Evolutionary conservation across 2,329 filamentous ascomycete species (phyloP), one percentile per base, ranked within the genome.

Genomic region (Exophiala sideris): DNA sequence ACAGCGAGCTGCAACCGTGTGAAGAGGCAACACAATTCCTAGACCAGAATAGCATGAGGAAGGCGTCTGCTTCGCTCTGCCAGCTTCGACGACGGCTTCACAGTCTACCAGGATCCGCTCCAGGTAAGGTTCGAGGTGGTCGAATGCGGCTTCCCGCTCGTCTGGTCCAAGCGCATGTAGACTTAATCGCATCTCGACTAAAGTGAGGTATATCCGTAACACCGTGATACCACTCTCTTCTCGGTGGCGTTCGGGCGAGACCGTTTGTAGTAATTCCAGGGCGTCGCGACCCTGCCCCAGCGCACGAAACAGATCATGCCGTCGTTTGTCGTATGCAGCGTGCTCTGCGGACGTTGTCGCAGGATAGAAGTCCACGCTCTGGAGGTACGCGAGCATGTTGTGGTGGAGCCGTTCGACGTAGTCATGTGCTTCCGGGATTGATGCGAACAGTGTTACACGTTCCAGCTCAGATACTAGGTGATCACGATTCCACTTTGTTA

Each of bases 21-120:
- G 86, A 1, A 88, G 74, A 1, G 84, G 82, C 4, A 83, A 80
- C 2, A 87, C 76, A 50, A 87, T 81, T n/a, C 83, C 84, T 8
- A 85, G 68, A 11, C 51, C 55, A n/a, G 51, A 50, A 9, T 29
- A 32, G 21, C 40, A 52, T 3, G 41, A 46, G 3, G 49, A 9
- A 12, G 3, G 5, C 20, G n/a, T 36, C n/a, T 41, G 48, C 14
- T 21, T 38, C 3, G 48, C 20, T 33, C 18, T 12, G 35, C 24
- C 18, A 6, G 21, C 20, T 11, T 34, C 34, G 8, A 56, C 48
- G 12, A 56, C 6, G 6, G 12, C 10, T 12, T 52, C 53, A 33
- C 53, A 48, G 34, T 48, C 48, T 14, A 10, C 24, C 42, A 56
- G n/a, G 16, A 56, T 56, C 20, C 39, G n/a, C 21, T 47, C 44